Percentiles rank a stretch among this genome's conserved stretches.
Evolutionary conservation across 176 grass and related monocot genomes (phyloP).

Genomic region (Leersia perrieri): DNA sequence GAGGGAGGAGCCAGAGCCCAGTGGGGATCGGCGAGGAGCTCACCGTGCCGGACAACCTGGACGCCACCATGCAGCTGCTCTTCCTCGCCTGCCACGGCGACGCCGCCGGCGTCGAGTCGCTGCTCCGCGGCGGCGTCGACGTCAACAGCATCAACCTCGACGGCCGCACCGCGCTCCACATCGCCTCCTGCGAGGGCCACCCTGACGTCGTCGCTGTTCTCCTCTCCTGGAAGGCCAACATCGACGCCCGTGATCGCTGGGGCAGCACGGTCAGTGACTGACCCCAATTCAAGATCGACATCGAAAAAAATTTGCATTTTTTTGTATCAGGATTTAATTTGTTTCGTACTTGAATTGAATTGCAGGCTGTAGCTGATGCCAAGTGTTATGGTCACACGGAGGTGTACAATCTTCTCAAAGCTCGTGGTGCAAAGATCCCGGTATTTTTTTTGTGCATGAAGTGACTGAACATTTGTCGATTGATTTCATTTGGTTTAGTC

Average conservation of each 20-base stretch:
- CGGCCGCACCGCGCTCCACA: conserved; percentile 88
- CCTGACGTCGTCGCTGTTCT: conserved; percentile 62
- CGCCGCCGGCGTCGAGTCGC: conserved; percentile 49
- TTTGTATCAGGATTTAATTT: neutral
- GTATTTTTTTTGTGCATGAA: conserved; percentile 36
- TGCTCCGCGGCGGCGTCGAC: conserved; percentile 65
- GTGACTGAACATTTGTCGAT: neutral
- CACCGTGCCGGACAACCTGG: conserved; percentile 69
- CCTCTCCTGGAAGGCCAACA: conserved; percentile 85
- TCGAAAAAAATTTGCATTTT: neutral
- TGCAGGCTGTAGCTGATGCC: conserved; percentile 77
- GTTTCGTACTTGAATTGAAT: neutral
- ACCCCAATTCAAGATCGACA: neutral
- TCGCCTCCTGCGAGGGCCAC: conserved; percentile 79
- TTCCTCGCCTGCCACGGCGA: conserved; percentile 87
- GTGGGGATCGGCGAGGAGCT: conserved; percentile 47
- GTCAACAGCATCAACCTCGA: conserved; percentile 99
- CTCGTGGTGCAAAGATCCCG: conserved; percentile 71
- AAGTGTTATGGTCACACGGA: conserved; percentile 72
- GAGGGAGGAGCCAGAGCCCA: conserved; percentile 62
- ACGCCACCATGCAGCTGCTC: conserved; percentile 94
- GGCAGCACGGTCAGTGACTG: conserved; percentile 80
- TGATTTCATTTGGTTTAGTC: neutral
- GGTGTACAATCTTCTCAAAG: conserved; percentile 79
- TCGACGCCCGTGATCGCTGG: conserved; percentile 91